Evolutionary conservation across 2,329 filamentous ascomycete genomes (phyloP), one percentile per base, ranked within the genome.

Genomic region (Phaeomoniella chlamydospora): DNA sequence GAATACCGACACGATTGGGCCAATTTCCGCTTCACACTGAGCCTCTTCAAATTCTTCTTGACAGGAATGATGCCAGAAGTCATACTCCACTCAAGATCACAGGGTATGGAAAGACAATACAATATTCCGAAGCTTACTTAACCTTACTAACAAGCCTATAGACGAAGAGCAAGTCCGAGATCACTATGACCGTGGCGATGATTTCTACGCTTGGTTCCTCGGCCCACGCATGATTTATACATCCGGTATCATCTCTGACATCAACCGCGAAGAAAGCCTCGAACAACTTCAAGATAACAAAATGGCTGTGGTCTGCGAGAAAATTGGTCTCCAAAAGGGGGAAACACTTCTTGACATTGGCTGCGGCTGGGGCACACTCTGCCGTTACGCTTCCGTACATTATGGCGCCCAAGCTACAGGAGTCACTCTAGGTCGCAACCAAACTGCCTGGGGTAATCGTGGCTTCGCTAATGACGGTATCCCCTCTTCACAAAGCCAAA

Each of bases 141-240:
- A 16, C 34, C 18, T 38, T 11, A 39, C 29, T 31, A 29, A 41
- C 5, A 26, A 10, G 6, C 29, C 10, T 32, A 22, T 46, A 85
- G 88, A 96, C 49, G 87, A 94, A 72, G 88, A 96, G 62, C 90
- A 96, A 65, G 87, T 96, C 39, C 85, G 87, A 55, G 85, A 87
- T 59, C 86, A 94, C 68, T 98, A 98, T 62, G 90, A 96, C 70
- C 80, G 86, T 45, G 90, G 90, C 54, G 86, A 98, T 58, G 90
- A 96, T 63, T 94, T 94, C 66, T 98, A 98, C 69, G 80, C 76
- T 57, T 98, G 87, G 86, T 96, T 96, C 72, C 74, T 96, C 44
- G 90, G 90, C 42, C 88, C 88, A 40, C 87, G 88, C 54, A 98
- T 96, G 90, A 85, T 96, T 62, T 96, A 96, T 68, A 98, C 90